phyloP scores from a whole-genome alignment of 306 rosid genomes.

The Medicago arabica region DNA sequence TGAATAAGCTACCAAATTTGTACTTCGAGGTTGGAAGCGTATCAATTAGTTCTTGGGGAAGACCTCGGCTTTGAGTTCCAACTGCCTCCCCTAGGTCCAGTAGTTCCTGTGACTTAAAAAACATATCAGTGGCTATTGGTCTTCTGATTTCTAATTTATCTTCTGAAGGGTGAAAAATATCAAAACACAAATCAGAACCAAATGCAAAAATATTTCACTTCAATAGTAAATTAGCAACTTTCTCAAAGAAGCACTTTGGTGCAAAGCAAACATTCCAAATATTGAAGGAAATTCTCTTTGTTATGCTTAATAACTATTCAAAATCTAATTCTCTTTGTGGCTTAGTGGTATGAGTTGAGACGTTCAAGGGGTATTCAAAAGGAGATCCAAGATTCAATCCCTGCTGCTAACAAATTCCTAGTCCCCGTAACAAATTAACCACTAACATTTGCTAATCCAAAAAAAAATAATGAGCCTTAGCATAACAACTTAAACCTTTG shows the following conservation, averaged over 20 bases:
- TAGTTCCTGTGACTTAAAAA: slow-evolving; percentile 63
- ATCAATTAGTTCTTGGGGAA: slow-evolving; percentile 77
- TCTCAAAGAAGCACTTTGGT: slow-evolving; percentile 5
- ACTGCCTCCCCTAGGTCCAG: slow-evolving; percentile 89
- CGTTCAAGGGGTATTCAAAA: no score
- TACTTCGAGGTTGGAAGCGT: slow-evolving; percentile 77
- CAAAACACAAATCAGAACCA: slow-evolving; percentile 12
- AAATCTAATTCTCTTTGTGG: slow-evolving; percentile 2
- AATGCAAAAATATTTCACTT: slow-evolving; percentile 22
- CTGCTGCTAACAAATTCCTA: no score
- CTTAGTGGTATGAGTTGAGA: no score
- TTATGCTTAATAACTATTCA: slow-evolving; percentile 8
- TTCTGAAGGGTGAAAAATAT: slow-evolving; percentile 26
- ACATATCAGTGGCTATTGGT: slow-evolving; percentile 24
- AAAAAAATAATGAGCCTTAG: background rate
- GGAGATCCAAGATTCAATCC: no score
- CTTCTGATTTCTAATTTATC: slow-evolving; percentile 33
- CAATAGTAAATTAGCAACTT: slow-evolving; percentile 15
- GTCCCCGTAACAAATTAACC: no score
- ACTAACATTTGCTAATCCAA: no score
- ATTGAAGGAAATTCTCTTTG: background rate
- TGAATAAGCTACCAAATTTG: slow-evolving; percentile 75
- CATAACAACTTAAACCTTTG: slow-evolving; percentile 3
- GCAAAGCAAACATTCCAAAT: slow-evolving; percentile 2
- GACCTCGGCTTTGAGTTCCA: slow-evolving; percentile 89